Conservation (phyloP, 768 basidiomycete species). For the Pleurotus sapidus region DNA sequence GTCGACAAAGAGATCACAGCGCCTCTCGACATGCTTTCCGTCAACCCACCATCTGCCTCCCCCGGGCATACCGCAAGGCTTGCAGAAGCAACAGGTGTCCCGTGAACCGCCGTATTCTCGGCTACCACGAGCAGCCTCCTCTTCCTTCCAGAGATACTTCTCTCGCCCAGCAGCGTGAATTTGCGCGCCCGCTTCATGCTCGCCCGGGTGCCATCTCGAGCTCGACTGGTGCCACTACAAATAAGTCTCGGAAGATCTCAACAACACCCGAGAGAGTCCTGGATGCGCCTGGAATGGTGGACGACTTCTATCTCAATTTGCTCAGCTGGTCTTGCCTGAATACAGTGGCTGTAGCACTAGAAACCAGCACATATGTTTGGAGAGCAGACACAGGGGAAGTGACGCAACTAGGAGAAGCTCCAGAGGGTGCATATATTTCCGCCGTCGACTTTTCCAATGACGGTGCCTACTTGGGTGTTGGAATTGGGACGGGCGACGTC, state of each 20-base stretch:
- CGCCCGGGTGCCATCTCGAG: constrained; percentile 64
- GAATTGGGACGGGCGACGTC: constrained; percentile 77
- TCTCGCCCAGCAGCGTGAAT: constrained; percentile 74
- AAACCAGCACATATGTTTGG: constrained; percentile 89
- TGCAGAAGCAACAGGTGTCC: constrained; percentile 72
- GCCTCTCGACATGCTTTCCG: constrained; percentile 60
- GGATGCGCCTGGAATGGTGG: constrained; percentile 89
- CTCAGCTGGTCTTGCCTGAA: constrained; percentile 87
- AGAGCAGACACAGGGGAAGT: constrained; percentile 87
- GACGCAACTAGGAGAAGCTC: constrained; percentile 70
- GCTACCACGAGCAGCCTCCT: constrained; percentile 87
- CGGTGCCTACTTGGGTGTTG: constrained; percentile 80
- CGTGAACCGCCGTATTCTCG: constrained; percentile 77
- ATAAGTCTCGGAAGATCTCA: constrained; percentile 79
- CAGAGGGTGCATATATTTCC: constrained; percentile 73
- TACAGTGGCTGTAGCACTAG: constrained; percentile 86
- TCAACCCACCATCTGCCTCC: constrained; percentile 58
- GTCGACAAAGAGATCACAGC: constrained; percentile 52
- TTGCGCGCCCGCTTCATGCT: constrained; percentile 72
- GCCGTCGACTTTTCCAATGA: constrained; percentile 79
- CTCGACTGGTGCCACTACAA: constrained; percentile 51
- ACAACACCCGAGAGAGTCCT: constrained; percentile 90
- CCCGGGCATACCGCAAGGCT: constrained; percentile 80
- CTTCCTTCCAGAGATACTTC: constrained; percentile 68
- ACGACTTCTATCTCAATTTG: constrained; percentile 97